Base-by-base conservation (phyloP, 2,329 filamentous ascomycete species). In the Aspergillus niger region DNA sequence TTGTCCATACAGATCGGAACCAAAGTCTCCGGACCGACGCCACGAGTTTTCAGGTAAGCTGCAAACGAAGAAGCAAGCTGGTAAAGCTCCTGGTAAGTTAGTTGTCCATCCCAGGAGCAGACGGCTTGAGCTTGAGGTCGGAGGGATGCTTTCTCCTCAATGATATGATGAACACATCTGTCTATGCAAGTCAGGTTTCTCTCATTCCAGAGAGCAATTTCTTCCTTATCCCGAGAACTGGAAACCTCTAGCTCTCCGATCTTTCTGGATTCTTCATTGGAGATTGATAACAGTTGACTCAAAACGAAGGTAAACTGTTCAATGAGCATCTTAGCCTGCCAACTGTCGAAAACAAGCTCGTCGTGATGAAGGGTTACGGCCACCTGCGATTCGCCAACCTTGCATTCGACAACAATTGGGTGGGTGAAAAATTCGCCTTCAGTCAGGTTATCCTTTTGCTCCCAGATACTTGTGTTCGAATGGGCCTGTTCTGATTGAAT, bases 391-490 rank as follows among this genome's bases (percentile, higher is more conserved):
- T 85, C 82, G 0, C 65, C 69, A 5, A 89, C 75, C 3, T 83
- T 86, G 70, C 86, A 89, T 44, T 89, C 86, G 20, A 89, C 75
- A 79, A 89, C 89, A 32, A 90, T 81, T 1, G 86, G 82, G 68
- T 89, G 88, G 1, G 80, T 81, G 56, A 82, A 82, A 68, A 83
- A 83, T 60, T 81, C 80, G 65, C 88, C 86, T 49, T 83, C 81
- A 0, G 84, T 85, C 1, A 84, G 82, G 62, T 87, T 84, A 24
- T 70, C 66, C 61, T 74, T 68, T 15, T 69, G 59, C 17, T 63
- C 62, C 74, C 74, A 77, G 8, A 76, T 64, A 1, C 65, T 59
- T 15, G 65, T 65, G 52, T 70, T 58, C 10, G 72, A 57, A 0
- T 63, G 57, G 0, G 64, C 64, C 36, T 75, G 69, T 8, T 62